These are phyloP conservation scores for Venturia oleaginea DNA, from an alignment of 2,329 filamentous ascomycete genomes.

Conservation along the genomic window DNA sequence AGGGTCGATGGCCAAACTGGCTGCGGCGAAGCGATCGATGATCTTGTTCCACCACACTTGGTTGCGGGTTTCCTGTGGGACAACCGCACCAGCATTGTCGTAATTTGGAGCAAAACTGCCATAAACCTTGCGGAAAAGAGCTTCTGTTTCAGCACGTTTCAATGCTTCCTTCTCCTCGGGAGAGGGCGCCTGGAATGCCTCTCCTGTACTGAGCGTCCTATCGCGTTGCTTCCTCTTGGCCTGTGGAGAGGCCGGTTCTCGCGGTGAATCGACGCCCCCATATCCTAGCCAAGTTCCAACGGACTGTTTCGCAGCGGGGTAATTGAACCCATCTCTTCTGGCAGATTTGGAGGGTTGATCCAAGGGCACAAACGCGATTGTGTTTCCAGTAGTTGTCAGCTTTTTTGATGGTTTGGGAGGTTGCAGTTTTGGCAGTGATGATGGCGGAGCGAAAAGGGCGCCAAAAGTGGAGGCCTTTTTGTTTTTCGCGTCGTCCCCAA, in stretches of 20 bases:
- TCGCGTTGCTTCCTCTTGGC: constrained; percentile 61
- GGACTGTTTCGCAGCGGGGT: constrained; percentile 57
- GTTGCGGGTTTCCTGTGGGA: constrained; percentile 58
- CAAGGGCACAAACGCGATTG: constrained; percentile 42
- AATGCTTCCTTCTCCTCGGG: constrained; percentile 30
- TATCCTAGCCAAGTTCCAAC: constrained; percentile 58
- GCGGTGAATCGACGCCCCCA: constrained; percentile 34
- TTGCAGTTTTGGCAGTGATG: constrained; percentile 55
- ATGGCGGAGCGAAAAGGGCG: constrained; percentile 62
- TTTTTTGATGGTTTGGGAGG: constrained; percentile 61
- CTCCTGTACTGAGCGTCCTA: constrained; percentile 57
- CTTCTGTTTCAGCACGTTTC: constrained; percentile 59
- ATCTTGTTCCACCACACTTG: constrained; percentile 69
- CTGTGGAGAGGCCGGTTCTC: constrained; percentile 48
- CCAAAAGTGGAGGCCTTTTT: constrained; percentile 56
- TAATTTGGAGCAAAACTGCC: constrained; percentile 70
- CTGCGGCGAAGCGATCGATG: constrained; percentile 57
- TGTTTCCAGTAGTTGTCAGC: constrained; percentile 39
- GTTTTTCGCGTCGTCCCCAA: constrained; percentile 37
- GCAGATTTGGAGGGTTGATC: constrained; percentile 42
- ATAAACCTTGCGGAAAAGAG: constrained; percentile 67
- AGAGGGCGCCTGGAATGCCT: constrained; percentile 45
- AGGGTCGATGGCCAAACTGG: constrained; percentile 49
- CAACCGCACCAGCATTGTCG: constrained; percentile 62
- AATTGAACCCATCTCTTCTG: constrained; percentile 39